phyloP scores from a whole-genome alignment of 2,329 filamentous ascomycete genomes.

The Sphaerulina populicola region DNA sequence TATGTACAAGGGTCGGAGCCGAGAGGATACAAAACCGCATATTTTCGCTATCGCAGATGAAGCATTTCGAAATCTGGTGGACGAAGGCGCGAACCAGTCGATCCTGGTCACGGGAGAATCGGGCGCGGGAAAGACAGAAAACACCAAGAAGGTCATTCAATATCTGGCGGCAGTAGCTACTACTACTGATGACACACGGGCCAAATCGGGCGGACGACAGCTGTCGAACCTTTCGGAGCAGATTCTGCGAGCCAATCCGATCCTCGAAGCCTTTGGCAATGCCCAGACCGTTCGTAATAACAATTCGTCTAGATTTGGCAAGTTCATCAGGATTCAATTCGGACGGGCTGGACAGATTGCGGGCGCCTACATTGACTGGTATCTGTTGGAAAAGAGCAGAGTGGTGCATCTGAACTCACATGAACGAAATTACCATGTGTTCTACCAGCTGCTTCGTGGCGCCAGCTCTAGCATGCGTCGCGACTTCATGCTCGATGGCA shows the following conservation, averaged over 20 bases:
- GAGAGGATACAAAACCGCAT: slow-evolving; percentile 93
- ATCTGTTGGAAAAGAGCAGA: slow-evolving; percentile 93
- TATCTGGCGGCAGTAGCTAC: slow-evolving; percentile 92
- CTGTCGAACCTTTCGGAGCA: slow-evolving; percentile 89
- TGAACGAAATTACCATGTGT: slow-evolving; percentile 94
- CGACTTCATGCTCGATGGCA: slow-evolving; percentile 64
- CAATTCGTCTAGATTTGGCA: slow-evolving; percentile 96
- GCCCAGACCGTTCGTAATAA: slow-evolving; percentile 97
- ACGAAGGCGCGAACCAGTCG: slow-evolving; percentile 92
- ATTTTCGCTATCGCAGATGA: slow-evolving; percentile 97
- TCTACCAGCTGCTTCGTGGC: slow-evolving; percentile 88
- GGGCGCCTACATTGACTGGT: slow-evolving; percentile 97
- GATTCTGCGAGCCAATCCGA: slow-evolving; percentile 91
- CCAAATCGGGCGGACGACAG: slow-evolving; percentile 53
- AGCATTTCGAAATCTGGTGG: slow-evolving; percentile 89
- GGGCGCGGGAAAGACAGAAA: slow-evolving; percentile 95
- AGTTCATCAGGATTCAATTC: slow-evolving; percentile 97
- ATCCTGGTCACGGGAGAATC: slow-evolving; percentile 98
- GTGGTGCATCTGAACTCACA: slow-evolving; percentile 80
- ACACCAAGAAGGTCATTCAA: slow-evolving; percentile 98
- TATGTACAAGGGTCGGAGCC: slow-evolving; percentile 86
- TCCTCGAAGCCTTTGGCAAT: slow-evolving; percentile 95
- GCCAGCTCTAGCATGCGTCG: slow-evolving; percentile 65
- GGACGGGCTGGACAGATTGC: slow-evolving; percentile 79
- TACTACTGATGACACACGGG: slow-evolving; percentile 62